Base-by-base conservation (phyloP, 345 rosid species). In the Rhodamnia rubescens region DNA sequence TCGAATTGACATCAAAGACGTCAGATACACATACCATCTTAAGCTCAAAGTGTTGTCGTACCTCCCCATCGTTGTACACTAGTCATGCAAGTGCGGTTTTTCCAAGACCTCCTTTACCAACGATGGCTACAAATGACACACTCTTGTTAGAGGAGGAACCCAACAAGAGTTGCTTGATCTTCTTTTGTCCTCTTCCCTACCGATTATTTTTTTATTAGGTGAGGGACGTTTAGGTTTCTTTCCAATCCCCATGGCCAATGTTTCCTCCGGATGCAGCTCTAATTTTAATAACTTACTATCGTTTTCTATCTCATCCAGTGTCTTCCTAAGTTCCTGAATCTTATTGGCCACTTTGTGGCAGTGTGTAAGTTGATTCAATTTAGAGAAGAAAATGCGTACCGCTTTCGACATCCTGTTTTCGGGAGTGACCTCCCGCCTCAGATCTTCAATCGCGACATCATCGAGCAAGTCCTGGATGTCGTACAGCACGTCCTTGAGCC, bases 171-270 rank as follows among this genome's bases (percentile, higher is more conserved):
- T 0, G 40, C 29, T 59, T 59, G 74, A 59, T 59, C 21, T 59
- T 59, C 27, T 13, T 3, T 59, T 27, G 40, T 59, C 74, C 2
- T 14, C 0, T 59, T 27, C 0, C 40, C 74, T 59, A 59, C 74
- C 40, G 14, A 59, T 59, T 27, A 59, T 59, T 27, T 6, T 0
- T 59, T 0, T 0, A 5, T 59, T 20, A 0, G 20, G 40, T 13
- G 1, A 0, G 1, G 0, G 27, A 27, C 0, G 27, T 27, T 14
- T 9, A 27, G 74, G 7, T 59, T 59, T 27, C 2, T 14, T 59
- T 36, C 40, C 40, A 2, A 2, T 36, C 40, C 40, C 40, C 2
- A 36, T 36, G 40, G 40, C 40, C 40, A 36, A 2, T 36, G 40
- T 36, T 36, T 36, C 40, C 40, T 36, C 40, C 14, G 0, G 42